Evolutionary conservation across 176 grass and related monocot species (phyloP).

Genomic region (Carex parvula): DNA sequence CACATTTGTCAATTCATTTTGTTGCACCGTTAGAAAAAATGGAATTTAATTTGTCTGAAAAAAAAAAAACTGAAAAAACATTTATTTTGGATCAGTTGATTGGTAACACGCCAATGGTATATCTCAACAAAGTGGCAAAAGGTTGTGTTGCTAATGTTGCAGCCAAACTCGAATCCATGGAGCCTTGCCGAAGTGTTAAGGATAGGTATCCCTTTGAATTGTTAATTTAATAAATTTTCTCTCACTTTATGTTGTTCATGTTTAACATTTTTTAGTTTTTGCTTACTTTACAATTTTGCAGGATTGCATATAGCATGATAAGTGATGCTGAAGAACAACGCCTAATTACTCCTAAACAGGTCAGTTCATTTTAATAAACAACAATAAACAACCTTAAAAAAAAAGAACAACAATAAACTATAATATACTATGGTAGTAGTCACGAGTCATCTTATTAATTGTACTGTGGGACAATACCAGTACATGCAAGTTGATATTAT

Average conservation of each 20-base stretch:
- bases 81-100: slow-evolving; percentile 56
- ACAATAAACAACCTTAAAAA: not conserved
- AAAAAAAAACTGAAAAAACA: slow-evolving; percentile 6
- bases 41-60: not conserved
- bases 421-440: slow-evolving; percentile 13
- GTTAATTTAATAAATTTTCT: slow-evolving; percentile 8
- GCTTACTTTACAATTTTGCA: slow-evolving; percentile 26
- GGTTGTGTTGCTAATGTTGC: slow-evolving; percentile 81
- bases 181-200: slow-evolving; percentile 83
- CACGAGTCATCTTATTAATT: not conserved
- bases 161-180: slow-evolving; percentile 95
- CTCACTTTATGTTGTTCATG: not conserved
- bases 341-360: slow-evolving; percentile 70
- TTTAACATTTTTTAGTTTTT: slow-evolving; percentile 2
- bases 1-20: not conserved
- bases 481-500: not conserved
- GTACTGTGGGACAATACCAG: not conserved
- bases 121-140: slow-evolving; percentile 80
- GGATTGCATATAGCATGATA: slow-evolving; percentile 92
- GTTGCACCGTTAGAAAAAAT: not conserved
- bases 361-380: slow-evolving; percentile 14
- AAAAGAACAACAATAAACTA: not conserved
- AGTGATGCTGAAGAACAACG: slow-evolving; percentile 84
- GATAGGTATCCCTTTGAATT: slow-evolving; percentile 49
- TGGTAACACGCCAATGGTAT: slow-evolving; percentile 92